phyloP scores from a whole-genome alignment of 73 alveolate genomes.

The Paramecium biaurelia region DNA sequence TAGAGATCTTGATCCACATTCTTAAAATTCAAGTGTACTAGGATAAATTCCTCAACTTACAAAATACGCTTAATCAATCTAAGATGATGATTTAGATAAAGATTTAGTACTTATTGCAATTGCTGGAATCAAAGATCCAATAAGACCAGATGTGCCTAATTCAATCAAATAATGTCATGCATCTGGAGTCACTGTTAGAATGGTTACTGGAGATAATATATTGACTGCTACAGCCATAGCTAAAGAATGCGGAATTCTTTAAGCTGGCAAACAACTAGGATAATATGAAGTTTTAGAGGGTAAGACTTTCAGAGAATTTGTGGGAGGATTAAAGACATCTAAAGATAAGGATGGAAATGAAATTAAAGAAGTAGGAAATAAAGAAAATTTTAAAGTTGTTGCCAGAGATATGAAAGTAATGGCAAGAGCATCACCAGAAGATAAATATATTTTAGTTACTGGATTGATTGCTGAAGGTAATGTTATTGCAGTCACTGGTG shows the following conservation, averaged over 20 bases:
- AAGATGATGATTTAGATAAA: conserved; percentile 28
- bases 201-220: conserved; percentile 98
- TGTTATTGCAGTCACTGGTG: conserved; percentile 95
- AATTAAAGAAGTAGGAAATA: conserved; percentile 76
- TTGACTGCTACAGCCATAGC: conserved; percentile 96
- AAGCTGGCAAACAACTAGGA: not conserved
- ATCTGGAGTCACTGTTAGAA: conserved; percentile 91
- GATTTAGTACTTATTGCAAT: conserved; percentile 37
- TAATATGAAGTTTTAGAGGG: conserved; percentile 66
- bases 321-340: conserved; percentile 61
- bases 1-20: conserved; percentile 65
- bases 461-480: conserved; percentile 83
- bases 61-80: not conserved
- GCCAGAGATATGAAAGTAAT: conserved; percentile 75
- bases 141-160: conserved; percentile 85
- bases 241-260: conserved; percentile 80
- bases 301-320: conserved; percentile 62
- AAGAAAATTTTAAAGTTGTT: conserved; percentile 70
- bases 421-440: conserved; percentile 92
- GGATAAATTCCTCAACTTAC: not conserved
- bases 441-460: conserved; percentile 83
- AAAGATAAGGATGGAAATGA: conserved; percentile 47
- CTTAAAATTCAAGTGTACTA: not conserved
- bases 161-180: conserved; percentile 83
- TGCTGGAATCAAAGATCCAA: conserved; percentile 85